Evolutionary conservation across 1,284 basidiomycete genomes (phyloP), one percentile per base, ranked within the genome.

Genomic region (Coniferiporia sulphurascens): DNA sequence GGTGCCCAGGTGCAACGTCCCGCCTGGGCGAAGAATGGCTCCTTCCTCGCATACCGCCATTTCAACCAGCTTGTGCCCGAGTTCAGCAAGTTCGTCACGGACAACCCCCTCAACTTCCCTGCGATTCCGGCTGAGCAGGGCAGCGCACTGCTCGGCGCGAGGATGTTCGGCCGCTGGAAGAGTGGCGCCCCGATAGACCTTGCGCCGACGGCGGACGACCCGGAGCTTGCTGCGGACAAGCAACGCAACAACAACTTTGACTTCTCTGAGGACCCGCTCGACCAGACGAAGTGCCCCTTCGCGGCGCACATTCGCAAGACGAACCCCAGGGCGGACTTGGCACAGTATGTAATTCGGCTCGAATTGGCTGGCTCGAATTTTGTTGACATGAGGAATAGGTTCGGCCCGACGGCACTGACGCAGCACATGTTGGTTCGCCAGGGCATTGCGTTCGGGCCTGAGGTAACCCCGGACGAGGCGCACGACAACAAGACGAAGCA

Each of bases 101-200:
- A 73, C 22, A 78, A 82, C 64, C 72, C 79, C 0, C 65, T 81
- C 51, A 64, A 67, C 4, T 63, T 70, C 4, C 70, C 71, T 4
- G 75, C 71, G 1, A 62, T 81, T 13, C 69, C 74, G 1, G 62
- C 62, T 1, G 66, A 76, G 56, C 66, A 79, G 59, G 78, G 77
- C 4, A 76, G 73, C 22, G 80, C 79, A 38, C 70, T 81, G 6
- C 71, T 81, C 9, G 82, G 82, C 17, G 82, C 83, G 0, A 73
- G 82, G 34, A 67, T 84, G 48, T 68, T 84, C 13, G 83, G 83
- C 1, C 73, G 83, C 3, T 84, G 83, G 83, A 83, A 82, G 76
- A 83, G 80, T 59, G 82, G 81, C 77, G 75, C 79, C 15, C 79
- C 79, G 1, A 67, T 79, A 34, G 76, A 78, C 50, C 64, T 80